Evolutionary conservation across 768 basidiomycete genomes (phyloP), one percentile per base, ranked within the genome.

Genomic region (Naganishia vishniacii): DNA sequence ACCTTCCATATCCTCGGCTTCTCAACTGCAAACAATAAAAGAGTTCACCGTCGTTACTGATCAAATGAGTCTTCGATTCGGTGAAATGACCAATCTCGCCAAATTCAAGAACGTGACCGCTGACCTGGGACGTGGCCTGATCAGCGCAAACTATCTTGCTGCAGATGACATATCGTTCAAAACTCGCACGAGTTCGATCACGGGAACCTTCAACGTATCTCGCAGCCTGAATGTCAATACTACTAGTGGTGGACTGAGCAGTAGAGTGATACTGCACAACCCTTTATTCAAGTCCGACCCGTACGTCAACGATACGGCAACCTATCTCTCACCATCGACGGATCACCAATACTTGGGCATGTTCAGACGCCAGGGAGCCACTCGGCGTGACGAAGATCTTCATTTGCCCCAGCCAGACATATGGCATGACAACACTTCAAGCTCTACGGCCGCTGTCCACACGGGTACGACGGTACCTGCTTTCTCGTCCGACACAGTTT

Each of bases 131-230:
- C 37, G 71, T 8, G 76, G 76, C 11, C 69, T 72, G 11, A 67
- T 74, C 32, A 29, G 61, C 12, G 73, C 65, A 4, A 64, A 42
- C 3, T 71, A 74, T 59, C 66, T 72, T 31, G 65, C 67, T 26
- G 75, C 70, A 18, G 59, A 67, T 37, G 66, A 61, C 37, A 68
- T 71, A 20, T 64, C 62, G 11, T 48, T 75, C 20, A 32, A 62
- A n/a, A 66, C 73, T 7, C 64, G 48, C 26, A 63, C 66, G 13
- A 71, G 70, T 56, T 60, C 69, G 34, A 67, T 77, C 18, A 64
- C 51, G 40, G 76, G 76, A 1, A 65, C 41, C 20, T 75, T 67
- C 49, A 77, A 77, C 53, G 65, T 75, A 11, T 70, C 71, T 4
- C 61, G 71, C 26, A 61, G 61, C n/a, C 44, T 77, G 48, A 66